phyloP scores from a whole-genome alignment of 2,329 filamentous ascomycete species.

The Nannizzia gypsea region DNA sequence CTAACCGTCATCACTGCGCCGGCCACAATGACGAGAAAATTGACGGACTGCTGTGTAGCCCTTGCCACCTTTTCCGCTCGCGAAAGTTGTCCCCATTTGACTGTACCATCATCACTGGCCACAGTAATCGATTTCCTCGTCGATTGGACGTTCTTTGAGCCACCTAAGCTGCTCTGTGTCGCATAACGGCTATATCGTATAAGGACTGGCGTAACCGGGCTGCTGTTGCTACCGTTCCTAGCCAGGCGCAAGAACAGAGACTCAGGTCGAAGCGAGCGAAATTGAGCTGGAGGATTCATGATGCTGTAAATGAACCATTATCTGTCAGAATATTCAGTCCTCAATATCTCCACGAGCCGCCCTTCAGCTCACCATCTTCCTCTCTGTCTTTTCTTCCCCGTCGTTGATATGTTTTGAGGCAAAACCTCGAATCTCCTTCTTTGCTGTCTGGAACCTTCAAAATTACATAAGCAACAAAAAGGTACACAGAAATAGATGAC shows the following conservation, averaged over 20 bases:
- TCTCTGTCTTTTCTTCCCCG: background rate
- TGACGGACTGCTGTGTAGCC: constrained; percentile 82
- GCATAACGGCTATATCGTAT: constrained; percentile 38
- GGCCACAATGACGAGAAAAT: constrained; percentile 63
- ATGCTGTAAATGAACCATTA: background rate
- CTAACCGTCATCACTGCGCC: constrained; percentile 66
- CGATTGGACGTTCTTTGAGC: constrained; percentile 27
- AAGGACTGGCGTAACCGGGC: background rate
- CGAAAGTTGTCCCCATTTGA: constrained; percentile 70
- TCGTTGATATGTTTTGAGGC: background rate
- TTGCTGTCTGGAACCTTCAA: background rate
- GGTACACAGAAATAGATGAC: no score
- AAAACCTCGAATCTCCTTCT: background rate
- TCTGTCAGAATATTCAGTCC: background rate
- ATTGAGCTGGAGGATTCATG: background rate
- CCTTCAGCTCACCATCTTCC: background rate
- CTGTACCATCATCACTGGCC: constrained; percentile 71
- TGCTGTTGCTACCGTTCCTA: background rate
- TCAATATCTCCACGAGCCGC: background rate
- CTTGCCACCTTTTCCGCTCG: constrained; percentile 66
- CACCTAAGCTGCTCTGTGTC: constrained; percentile 41
- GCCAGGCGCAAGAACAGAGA: background rate
- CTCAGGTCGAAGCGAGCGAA: background rate
- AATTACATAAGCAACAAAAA: background rate
- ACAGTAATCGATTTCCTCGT: constrained; percentile 63